A percentile compares a stretch with the other conserved stretches of the same genome.
These are phyloP conservation scores for Cercospora berteroae DNA, from an alignment of 2,329 filamentous ascomycete genomes.

Conservation along the genomic window DNA sequence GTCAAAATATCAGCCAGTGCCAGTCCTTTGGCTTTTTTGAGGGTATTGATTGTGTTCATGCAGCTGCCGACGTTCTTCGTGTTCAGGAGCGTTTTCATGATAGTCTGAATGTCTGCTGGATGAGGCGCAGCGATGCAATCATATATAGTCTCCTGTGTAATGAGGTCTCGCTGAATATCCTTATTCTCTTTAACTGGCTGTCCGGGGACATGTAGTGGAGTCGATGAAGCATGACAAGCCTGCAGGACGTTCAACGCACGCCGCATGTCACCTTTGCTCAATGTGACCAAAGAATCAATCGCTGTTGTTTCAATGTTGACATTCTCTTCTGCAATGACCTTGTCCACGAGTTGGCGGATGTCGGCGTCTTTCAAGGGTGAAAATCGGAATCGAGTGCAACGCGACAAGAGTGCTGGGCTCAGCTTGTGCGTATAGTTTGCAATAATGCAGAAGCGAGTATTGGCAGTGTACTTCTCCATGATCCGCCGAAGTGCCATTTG, in stretches of 20 bases:
- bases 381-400: constrained; percentile 93
- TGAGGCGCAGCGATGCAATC: constrained; percentile 95
- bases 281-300: constrained; percentile 74
- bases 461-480: constrained; percentile 99
- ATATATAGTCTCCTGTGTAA: constrained; percentile 90
- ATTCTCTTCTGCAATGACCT: constrained; percentile 81
- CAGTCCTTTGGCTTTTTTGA: constrained; percentile 82
- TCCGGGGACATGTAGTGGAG: constrained; percentile 52
- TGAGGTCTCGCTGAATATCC: constrained; percentile 73
- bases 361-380: constrained; percentile 87
- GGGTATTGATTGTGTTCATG: constrained; percentile 78
- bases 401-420: constrained; percentile 83
- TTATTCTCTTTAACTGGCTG: constrained; percentile 49
- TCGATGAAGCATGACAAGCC: constrained; percentile 91
- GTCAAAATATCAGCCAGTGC: constrained; percentile 93
- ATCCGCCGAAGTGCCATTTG: constrained; percentile 96
- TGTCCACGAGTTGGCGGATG: constrained; percentile 80
- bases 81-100: constrained; percentile 76
- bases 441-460: constrained; percentile 97
- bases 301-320: constrained; percentile 82
- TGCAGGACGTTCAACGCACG: constrained; percentile 92
- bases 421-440: constrained; percentile 99
- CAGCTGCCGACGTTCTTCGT: constrained; percentile 88
- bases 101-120: constrained; percentile 80
- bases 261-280: constrained; percentile 96